Base-by-base conservation (phyloP, 306 rosid species). In the Lathyrus sativus region DNA sequence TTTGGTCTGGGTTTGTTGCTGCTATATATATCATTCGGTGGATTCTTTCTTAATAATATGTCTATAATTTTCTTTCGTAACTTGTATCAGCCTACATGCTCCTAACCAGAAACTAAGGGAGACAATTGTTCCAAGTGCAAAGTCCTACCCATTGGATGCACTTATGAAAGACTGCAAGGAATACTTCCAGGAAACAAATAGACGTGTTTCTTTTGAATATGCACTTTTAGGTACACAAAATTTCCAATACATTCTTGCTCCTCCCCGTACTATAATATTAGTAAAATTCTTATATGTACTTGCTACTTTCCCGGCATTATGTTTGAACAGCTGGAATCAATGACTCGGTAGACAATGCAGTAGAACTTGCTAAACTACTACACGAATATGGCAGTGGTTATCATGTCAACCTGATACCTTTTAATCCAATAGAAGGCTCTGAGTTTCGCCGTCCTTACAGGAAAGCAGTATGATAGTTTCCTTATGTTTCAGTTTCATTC, bases 61-160 rank as follows among this genome's bases (percentile, higher is more conserved):
- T 42, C 6, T 41, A 60, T 31, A 35, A 19, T 62, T 68, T 72
- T 13, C 50, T 67, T 67, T 75, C 58, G 71, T 62, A 12, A 37
- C 62, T 72, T 71, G 63, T 58, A 64, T 74, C 89, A 93, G 98
- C 82, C 76, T 93, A 55, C 98, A 93, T 77, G 98, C 98, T 74
- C 89, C 98, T 48, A 93, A 90, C 83, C 98, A 93, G 85, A 88
- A 88, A 75, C 96, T 93, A 48, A 87, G 98, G 80, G 98, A 93
- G 78, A 51, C 84, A 29, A 86, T 93, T 69, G 98, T 93, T 73
- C 98, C 98, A 22, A 93, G 98, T 76, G 97, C 98, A 3, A 93
- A 93, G 80, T 81, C 98, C 39, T 93, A 93, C 49, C 98, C 98
- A 60, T 75, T 93, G 62, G 87, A 70, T 62, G 98, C 96, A 43